A percentile compares a stretch with the other conserved stretches of the same genome.
Evolutionary conservation across 768 basidiomycete species (phyloP).

Genomic region (Kwoniella sp.): DNA sequence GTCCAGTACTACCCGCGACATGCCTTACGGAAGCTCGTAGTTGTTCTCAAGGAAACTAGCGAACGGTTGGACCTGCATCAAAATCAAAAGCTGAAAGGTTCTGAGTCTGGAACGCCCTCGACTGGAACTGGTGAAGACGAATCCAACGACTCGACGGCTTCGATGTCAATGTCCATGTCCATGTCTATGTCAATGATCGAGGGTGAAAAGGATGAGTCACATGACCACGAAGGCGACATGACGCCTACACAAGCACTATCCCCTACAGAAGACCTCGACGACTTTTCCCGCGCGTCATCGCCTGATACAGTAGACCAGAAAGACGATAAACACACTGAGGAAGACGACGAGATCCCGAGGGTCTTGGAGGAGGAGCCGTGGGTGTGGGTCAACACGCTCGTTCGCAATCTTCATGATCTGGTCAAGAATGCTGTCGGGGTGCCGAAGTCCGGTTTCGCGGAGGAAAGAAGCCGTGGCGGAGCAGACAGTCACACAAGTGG

Average conservation of each 20-base stretch:
- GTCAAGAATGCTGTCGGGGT: constrained; percentile 17
- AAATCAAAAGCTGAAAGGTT: neutral
- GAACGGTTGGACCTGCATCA: neutral
- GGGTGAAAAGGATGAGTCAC: neutral
- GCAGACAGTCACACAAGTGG: neutral
- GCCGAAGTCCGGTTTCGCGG: too few relatives aligned
- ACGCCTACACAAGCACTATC: constrained; percentile 9
- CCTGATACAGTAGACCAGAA: constrained; percentile 22
- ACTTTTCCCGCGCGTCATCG: constrained; percentile 14
- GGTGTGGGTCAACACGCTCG: constrained; percentile 37
- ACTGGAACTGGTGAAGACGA: neutral
- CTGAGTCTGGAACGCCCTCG: constrained; percentile 5
- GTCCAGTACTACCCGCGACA: neutral
- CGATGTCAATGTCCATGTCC: constrained; percentile 23
- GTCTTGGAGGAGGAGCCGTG: constrained; percentile 31
- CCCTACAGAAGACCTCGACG: constrained; percentile 6
- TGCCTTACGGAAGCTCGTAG: neutral
- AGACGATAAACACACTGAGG: constrained; percentile 3
- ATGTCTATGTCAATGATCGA: constrained; percentile 1
- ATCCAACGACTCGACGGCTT: neutral
- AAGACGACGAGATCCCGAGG: constrained; percentile 17
- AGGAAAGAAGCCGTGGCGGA: neutral
- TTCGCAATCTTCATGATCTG: constrained; percentile 15
- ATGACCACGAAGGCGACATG: constrained; percentile 16
- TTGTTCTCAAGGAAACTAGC: constrained; percentile 14